Percentiles rank a stretch among this genome's conserved stretches.
phyloP scores from a whole-genome alignment of 257 asterid species.

The Nicotiana tabacum region DNA sequence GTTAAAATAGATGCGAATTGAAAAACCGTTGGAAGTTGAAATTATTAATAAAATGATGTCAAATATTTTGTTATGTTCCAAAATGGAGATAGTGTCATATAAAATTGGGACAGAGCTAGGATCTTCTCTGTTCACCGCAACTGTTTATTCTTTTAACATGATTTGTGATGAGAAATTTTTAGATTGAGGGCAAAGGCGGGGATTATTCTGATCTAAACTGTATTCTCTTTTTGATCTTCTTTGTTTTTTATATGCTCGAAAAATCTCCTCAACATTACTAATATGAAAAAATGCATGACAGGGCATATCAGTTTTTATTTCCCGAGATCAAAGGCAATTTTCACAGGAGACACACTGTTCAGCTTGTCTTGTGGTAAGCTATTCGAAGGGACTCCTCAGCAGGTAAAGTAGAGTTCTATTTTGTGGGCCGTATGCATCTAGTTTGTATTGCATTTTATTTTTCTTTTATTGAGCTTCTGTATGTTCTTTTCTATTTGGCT shows the following conservation, averaged over 20 bases:
- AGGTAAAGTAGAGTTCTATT: constrained; percentile 37
- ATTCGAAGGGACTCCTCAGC: constrained; percentile 87
- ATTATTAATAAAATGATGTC: neutral
- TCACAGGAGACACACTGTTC: constrained; percentile 92
- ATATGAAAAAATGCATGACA: constrained; percentile 23
- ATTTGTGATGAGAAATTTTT: neutral
- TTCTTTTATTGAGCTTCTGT: constrained; percentile 7
- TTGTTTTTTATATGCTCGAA: neutral
- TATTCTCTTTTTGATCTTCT: neutral
- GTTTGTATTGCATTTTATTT: neutral
- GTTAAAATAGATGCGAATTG: neutral
- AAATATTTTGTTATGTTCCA: neutral
- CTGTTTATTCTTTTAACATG: neutral
- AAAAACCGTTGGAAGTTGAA: neutral
- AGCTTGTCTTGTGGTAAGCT: constrained; percentile 96
- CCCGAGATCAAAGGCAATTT: constrained; percentile 76
- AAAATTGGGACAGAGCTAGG: neutral
- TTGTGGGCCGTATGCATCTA: neutral
- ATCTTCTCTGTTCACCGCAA: neutral
- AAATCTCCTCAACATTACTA: neutral
- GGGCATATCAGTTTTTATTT: constrained; percentile 90
- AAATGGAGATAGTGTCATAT: neutral
- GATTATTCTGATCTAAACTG: neutral
- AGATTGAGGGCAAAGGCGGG: neutral
- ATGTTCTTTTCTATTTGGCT: neutral